Evolutionary conservation across 805 yeast genomes (phyloP), one percentile per base, ranked within the genome.

Genomic region (Cyberlindnera mrakii): DNA sequence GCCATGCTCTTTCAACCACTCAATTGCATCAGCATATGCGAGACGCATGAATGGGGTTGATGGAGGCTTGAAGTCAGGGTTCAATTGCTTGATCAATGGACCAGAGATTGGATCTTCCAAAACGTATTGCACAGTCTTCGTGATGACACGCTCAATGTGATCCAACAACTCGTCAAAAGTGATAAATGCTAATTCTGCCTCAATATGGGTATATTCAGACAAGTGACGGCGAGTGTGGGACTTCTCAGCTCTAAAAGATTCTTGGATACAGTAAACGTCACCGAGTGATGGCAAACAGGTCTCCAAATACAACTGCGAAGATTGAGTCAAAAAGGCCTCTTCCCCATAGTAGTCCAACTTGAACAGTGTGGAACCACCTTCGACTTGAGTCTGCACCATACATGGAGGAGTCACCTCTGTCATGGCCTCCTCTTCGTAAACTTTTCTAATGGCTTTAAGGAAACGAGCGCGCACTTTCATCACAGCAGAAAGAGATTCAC

Each of bases 341-440:
- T 93, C 95, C 43, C 96, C 98, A 64, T 93, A 93, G 73, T 95
- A 93, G 65, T 86, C 85, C 71, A 93, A 72, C 59, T 82, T 80
- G 75, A 93, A 93, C 61, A 93, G 74, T 15, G 99, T 93, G 33
- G 97, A 85, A 42, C 99, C 99, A 64, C 99, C 99, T 71, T 93
- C 99, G 47, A 93, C 99, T 73, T 93, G 98, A 33, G 96, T 90
- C 71, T 93, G 99, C 44, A 93, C 99, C 98, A 93, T 93, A 70
- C 98, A 90, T 60, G 99, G 99, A 37, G 99, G 97, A 33, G 98
- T 93, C 47, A 95, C 96, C 74, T 93, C 99, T 29, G 79, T 69
- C 41, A 90, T 60, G 30, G 78, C 75, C 68, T 83, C 87, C 59
- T 87, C 93, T 19, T 63, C 71, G 62, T 76, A 91, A 46, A 84